Evolutionary conservation across 2,329 filamentous ascomycete genomes (phyloP), one percentile per base, ranked within the genome.

Genomic region (Blastomyces gilchristii): DNA sequence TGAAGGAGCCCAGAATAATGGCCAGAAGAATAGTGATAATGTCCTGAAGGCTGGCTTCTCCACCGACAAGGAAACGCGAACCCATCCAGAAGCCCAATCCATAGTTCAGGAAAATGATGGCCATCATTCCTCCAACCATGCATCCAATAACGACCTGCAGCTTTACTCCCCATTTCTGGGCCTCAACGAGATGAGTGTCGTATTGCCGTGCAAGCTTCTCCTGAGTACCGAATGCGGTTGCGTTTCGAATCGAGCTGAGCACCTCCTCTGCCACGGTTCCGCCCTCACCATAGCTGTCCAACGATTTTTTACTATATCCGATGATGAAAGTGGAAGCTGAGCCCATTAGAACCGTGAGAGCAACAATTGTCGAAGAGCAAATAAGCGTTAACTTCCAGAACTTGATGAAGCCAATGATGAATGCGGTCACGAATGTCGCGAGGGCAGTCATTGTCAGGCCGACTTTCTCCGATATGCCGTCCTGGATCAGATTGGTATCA

Each of bases 301-400:
- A 80, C 1, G 89, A 88, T 63, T 85, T 79, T 76, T 91, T 93
- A 76, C 87, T 92, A 75, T 84, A 93, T 73, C 87, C 90, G 72
- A 96, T 80, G 69, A 96, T 88, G 70, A 91, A 89, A 2, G 77
- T 79, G 4, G 88, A 90, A 16, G 88, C 86, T 60, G 80, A 78
- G 54, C 87, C 90, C 86, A 95, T 94, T 67, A 88, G 82, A 16
- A 89, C 66, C n/a, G 90, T 76, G 59, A 97, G 85, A 1, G 91
- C 89, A 53, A 93, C 79, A 65, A 97, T 86, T 1, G 89, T 91
- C 0, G 89, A 93, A 31, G 85, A 82, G 49, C 96, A 82, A 68
- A 99, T 97, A 60, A 97, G 78, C 0, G 94, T 94, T 67, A 97
- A 80, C 75, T 94, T 96, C 90, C 93, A 97, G 75, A 89, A 95